A percentile compares a stretch with the other conserved stretches of the same genome.
Conservation (phyloP, 345 rosid genomes). For the Sisymbrium altissimum region DNA sequence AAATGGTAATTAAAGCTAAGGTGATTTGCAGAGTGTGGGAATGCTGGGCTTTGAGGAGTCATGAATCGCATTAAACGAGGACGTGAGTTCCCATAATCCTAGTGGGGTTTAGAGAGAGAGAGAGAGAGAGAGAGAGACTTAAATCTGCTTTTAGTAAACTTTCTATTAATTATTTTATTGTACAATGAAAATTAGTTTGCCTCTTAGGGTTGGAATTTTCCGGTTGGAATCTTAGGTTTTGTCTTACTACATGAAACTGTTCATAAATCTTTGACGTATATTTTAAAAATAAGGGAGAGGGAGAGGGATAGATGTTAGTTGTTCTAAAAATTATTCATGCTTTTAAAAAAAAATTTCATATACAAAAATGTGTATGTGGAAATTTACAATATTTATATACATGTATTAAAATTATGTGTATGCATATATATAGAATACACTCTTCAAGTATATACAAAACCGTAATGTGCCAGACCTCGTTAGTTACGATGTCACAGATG, state of each 20-base stretch:
- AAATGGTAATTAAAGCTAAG: conserved; percentile 38
- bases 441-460: background rate
- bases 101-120: conserved; percentile 55
- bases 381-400: background rate
- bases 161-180: background rate
- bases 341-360: no score
- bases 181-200: conserved; percentile 6
- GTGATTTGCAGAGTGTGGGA: conserved; percentile 82
- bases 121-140: background rate
- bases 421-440: background rate
- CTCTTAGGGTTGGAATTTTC: conserved; percentile 44
- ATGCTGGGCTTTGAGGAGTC: conserved; percentile 99
- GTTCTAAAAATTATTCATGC: no score
- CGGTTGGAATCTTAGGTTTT: conserved; percentile 61
- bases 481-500: no score
- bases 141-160: background rate
- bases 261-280: background rate
- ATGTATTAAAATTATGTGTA: background rate
- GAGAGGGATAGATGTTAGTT: background rate
- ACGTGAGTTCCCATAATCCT: conserved; percentile 84
- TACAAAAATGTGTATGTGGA: background rate
- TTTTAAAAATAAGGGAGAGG: background rate
- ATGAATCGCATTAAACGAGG: conserved; percentile 72
- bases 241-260: conserved; percentile 37
- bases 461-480: background rate